These are phyloP conservation scores for Rhododendron ferrugineum DNA, from an alignment of 148 eudicot genomes.

Conservation along the genomic window DNA sequence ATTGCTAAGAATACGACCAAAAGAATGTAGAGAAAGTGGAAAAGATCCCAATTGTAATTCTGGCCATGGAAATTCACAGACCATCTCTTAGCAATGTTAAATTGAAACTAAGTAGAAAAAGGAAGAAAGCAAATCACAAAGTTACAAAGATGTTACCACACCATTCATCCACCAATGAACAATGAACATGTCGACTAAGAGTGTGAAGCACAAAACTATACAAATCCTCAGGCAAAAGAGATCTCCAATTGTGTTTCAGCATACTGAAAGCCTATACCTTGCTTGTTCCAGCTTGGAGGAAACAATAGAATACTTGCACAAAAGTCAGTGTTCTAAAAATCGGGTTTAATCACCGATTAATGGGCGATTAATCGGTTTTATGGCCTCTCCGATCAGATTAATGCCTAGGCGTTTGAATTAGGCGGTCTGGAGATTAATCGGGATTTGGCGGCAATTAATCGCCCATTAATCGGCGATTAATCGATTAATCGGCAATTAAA, in stretches of 20 bases:
- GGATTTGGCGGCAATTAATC: too few relatives aligned
- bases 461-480: too few relatives aligned
- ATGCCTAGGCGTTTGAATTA: too few relatives aligned
- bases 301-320: background rate
- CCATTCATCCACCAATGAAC: constrained; percentile 1
- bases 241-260: background rate
- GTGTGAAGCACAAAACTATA: constrained; percentile 51
- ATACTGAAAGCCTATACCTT: background rate
- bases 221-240: constrained; percentile 61
- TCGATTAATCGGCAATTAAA: too few relatives aligned
- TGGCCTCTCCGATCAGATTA: too few relatives aligned
- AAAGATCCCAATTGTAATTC: constrained; percentile 87
- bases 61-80: constrained; percentile 27
- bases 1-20: constrained; percentile 71
- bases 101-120: background rate
- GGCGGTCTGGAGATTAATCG: too few relatives aligned
- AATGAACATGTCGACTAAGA: constrained; percentile 26
- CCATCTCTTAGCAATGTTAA: background rate
- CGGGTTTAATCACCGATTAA: too few relatives aligned
- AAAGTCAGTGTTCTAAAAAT: too few relatives aligned
- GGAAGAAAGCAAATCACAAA: background rate
- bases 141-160: background rate
- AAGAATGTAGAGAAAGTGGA: constrained; percentile 65
- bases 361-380: too few relatives aligned
- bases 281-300: background rate